Base-by-base conservation (phyloP, 1,284 basidiomycete genomes). In the Ganoderma meredithae region DNA sequence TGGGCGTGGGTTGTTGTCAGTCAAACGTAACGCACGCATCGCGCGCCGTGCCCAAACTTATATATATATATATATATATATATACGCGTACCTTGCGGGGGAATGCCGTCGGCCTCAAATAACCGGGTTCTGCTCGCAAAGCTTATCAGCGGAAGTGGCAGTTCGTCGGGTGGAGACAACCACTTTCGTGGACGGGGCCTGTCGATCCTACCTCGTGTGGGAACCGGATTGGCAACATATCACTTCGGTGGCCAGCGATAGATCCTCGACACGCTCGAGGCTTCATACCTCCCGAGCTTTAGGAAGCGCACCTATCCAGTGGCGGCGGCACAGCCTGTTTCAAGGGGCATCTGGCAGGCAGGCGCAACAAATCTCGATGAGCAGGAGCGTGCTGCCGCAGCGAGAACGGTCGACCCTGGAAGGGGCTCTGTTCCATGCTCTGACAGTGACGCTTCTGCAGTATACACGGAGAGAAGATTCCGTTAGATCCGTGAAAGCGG, bases 1-100 rank as follows among this genome's bases (percentile, higher is more conserved):
- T 55, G 52, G 52, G 52, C 52, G 52, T 55, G 52, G 52, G 52
- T 27, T 25, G 52, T 27, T 25, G 52, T 55, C 52, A 49, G 47
- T 27, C 31, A 22, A 55, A 55, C 36, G 36, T 36, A 36, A 36
- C 27, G 27, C 3, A 52, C 25, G 52, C 12, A 33, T 33, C 52
- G 33, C 52, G 27, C 52, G 52, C 25, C 47, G 0, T 31, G 52
- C 27, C 47, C 47, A 25, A 33, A 33, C 27, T 22, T 55, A 55
- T 33, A 55, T 44, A 43, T 43, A 8, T 27, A n/a, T n/a, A n/a
- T n/a, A n/a, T n/a, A n/a, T n/a, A n/a, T n/a, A n/a, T 55, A 55
- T 33, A 55, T 44, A 53, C 31, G 27, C 31, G 52, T 55, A 55
- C 52, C 52, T 55, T 17, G 17, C 27, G 31, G 27, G 52, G 52